phyloP scores from a whole-genome alignment of 139 green algal species.

The Pleodorina starrii region DNA sequence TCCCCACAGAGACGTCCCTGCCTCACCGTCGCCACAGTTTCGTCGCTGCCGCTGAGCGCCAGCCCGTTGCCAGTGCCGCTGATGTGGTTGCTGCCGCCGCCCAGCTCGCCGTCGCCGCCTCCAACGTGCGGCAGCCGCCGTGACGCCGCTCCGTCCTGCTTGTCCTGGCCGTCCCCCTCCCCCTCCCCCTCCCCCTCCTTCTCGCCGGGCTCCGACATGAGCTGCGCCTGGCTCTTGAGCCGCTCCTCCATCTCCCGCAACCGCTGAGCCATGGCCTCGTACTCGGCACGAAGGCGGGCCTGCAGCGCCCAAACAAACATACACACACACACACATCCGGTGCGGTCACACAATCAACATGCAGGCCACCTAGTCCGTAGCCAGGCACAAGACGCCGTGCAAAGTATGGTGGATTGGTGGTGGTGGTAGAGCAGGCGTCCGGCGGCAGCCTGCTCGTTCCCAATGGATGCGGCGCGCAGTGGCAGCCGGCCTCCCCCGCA shows the following conservation, averaged over 20 bases:
- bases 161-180: background rate
- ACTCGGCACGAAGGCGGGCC: slow-evolving; percentile 57
- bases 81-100: background rate
- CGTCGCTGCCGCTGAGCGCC: background rate
- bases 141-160: no score
- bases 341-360: background rate
- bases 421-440: no score
- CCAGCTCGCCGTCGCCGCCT: no score
- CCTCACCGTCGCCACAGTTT: background rate
- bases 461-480: no score
- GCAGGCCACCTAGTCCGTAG: background rate
- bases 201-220: background rate
- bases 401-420: no score
- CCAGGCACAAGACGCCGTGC: no score
- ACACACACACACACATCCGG: no score
- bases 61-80: background rate
- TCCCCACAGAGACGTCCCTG: no score
- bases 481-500: no score
- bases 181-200: background rate
- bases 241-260: slow-evolving; percentile 62
- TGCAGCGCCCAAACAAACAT: slow-evolving; percentile 9
- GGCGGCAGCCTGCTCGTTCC: no score
- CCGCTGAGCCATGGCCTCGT: slow-evolving; percentile 60
- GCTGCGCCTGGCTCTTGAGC: slow-evolving; percentile 19
- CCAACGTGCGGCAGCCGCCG: no score